phyloP scores from a whole-genome alignment of 305 asterid species.

The Fraxinus platypoda region DNA sequence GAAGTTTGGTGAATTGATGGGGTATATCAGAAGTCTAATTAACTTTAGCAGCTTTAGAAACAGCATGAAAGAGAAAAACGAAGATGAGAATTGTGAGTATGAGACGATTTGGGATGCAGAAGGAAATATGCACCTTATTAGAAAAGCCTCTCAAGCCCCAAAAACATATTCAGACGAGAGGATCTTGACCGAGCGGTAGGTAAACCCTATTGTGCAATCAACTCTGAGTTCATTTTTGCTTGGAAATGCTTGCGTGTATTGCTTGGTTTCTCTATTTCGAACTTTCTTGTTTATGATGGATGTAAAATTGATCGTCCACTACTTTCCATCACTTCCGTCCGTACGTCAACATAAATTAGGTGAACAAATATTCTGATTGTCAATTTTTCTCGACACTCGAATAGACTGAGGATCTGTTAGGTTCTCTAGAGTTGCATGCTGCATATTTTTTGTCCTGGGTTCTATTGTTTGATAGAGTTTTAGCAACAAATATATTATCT shows the following conservation, averaged over 20 bases:
- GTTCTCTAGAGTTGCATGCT: not conserved
- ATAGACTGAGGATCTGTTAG: not conserved
- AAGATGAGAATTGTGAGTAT: constrained; percentile 79
- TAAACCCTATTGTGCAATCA: not conserved
- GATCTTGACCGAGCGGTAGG: constrained; percentile 62
- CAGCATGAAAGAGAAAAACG: constrained; percentile 66
- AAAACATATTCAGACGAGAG: constrained; percentile 34
- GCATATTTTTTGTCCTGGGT: not conserved
- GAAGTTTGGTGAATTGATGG: constrained; percentile 41
- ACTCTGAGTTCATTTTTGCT: not conserved
- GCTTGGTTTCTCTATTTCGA: not conserved
- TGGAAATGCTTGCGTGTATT: not conserved
- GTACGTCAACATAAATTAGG: not conserved
- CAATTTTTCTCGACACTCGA: not conserved
- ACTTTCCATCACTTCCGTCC: not conserved
- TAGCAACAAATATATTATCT: not conserved
- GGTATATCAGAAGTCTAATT: constrained; percentile 33
- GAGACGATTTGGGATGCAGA: constrained; percentile 98
- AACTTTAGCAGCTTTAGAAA: constrained; percentile 40
- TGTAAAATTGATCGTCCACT: not conserved
- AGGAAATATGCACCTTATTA: constrained; percentile 94
- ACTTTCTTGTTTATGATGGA: constrained; percentile 4
- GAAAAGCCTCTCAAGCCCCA: constrained; percentile 54
- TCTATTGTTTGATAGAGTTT: not conserved
- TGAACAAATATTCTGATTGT: not conserved